Evolutionary conservation across 176 grass and related monocot genomes (phyloP).

Genomic region (Poa annua): DNA sequence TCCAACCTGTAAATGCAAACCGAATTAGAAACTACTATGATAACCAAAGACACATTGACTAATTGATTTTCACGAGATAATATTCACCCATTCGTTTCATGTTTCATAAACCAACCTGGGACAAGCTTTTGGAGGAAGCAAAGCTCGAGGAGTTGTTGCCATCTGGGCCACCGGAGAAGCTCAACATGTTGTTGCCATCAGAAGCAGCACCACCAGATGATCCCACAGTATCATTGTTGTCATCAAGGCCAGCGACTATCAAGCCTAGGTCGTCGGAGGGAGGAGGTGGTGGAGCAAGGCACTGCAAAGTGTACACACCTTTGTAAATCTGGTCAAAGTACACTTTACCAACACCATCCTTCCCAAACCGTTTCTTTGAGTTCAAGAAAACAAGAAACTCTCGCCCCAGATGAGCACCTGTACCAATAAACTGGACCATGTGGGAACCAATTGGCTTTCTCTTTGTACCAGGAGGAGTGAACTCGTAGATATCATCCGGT

Average conservation of each 20-base stretch:
- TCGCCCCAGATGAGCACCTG: not conserved
- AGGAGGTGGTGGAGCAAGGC: not conserved
- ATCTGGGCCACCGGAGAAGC: no score
- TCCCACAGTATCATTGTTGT: no score
- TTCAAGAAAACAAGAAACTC: not conserved
- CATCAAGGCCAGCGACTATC: no score
- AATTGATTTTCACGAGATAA: not conserved
- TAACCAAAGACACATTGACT: not conserved
- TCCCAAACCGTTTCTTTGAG: not conserved
- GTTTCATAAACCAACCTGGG: not conserved
- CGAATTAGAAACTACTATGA: not conserved
- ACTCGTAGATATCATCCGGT: not conserved
- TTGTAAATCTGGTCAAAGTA: not conserved
- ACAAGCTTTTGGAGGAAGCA: not conserved
- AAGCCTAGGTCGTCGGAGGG: no score
- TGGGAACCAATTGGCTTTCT: not conserved
- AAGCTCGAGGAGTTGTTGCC: not conserved
- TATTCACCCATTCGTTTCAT: not conserved
- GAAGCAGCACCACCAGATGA: no score
- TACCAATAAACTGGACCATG: not conserved
- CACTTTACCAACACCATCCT: not conserved
- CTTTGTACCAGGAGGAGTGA: not conserved
- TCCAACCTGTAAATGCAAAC: slow-evolving; percentile 45
- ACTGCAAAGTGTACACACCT: not conserved
- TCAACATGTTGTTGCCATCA: no score